A percentile compares a stretch with the other conserved stretches of the same genome.
These are phyloP conservation scores for Rozella allomycis DNA, from an alignment of 371 early-diverging fungal genomes.

Conservation along the genomic window DNA sequence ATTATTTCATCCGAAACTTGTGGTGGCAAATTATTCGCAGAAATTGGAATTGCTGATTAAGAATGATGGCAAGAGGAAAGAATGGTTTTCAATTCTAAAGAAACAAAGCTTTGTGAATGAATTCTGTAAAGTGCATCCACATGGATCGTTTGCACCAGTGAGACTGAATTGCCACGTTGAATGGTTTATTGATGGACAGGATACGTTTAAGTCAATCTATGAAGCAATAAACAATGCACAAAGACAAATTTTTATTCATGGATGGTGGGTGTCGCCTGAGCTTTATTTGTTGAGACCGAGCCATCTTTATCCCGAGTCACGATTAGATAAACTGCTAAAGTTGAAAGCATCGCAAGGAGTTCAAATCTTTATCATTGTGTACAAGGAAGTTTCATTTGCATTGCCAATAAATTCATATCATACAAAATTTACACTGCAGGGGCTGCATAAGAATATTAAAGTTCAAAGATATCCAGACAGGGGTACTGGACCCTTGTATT, in stretches of 20 bases:
- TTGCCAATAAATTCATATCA: slow-evolving; percentile 55
- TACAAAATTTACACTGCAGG: slow-evolving; percentile 51
- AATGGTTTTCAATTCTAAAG: slow-evolving; percentile 35
- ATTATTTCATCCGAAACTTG: slow-evolving; percentile 22
- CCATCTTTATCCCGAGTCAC: slow-evolving; percentile 42
- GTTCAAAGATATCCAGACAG: slow-evolving; percentile 19
- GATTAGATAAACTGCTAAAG: slow-evolving; percentile 57
- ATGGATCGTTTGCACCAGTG: slow-evolving; percentile 57
- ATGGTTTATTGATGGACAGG: slow-evolving; percentile 58
- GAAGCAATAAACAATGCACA: slow-evolving; percentile 53
- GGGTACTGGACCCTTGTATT: slow-evolving; percentile 45
- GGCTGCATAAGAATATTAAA: slow-evolving; percentile 53
- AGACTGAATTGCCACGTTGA: slow-evolving; percentile 38
- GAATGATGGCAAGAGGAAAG: slow-evolving; percentile 32
- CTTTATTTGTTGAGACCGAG: slow-evolving; percentile 57
- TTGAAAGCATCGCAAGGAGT: slow-evolving; percentile 70
- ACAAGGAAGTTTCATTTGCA: slow-evolving; percentile 66
- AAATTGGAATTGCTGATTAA: slow-evolving; percentile 44
- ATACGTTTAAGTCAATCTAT: slow-evolving; percentile 55
- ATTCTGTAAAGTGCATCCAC: slow-evolving; percentile 24
- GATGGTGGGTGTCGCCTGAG: slow-evolving; percentile 47
- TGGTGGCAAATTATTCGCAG: slow-evolving; percentile 29
- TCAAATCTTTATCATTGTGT: slow-evolving; percentile 65
- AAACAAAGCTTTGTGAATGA: too few relatives aligned
- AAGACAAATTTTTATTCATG: slow-evolving; percentile 55